Conservation (phyloP, 2,329 filamentous ascomycete genomes). For the Fusarium bulbicola region DNA sequence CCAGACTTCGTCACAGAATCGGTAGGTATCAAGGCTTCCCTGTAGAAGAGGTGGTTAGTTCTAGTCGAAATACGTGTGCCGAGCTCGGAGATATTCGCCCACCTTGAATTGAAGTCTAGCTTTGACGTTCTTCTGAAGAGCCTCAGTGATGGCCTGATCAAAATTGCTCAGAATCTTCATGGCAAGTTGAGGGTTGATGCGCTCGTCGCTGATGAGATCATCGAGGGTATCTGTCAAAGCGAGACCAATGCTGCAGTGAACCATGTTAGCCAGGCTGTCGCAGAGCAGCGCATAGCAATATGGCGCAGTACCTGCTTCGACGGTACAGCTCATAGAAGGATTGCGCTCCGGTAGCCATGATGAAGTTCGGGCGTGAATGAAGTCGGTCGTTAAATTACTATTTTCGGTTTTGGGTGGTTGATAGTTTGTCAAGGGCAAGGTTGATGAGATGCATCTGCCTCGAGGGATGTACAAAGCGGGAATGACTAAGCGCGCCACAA, state of each 20-base stretch:
- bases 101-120: slow-evolving; percentile 95
- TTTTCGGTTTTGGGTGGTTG: not conserved
- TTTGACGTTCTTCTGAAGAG: slow-evolving; percentile 91
- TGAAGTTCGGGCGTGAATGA: slow-evolving; percentile 7
- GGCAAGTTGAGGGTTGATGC: slow-evolving; percentile 96
- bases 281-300: slow-evolving; percentile 44
- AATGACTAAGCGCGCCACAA: slow-evolving; percentile 41
- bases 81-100: slow-evolving; percentile 36
- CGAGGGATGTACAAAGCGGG: slow-evolving; percentile 4
- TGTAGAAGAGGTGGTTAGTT: slow-evolving; percentile 49
- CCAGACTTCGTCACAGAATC: slow-evolving; percentile 99
- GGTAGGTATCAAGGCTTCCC: slow-evolving; percentile 97
- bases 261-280: slow-evolving; percentile 41
- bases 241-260: slow-evolving; percentile 78
- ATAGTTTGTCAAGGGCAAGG: slow-evolving; percentile 23
- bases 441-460: slow-evolving; percentile 24
- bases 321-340: slow-evolving; percentile 95
- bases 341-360: slow-evolving; percentile 61
- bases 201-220: slow-evolving; percentile 91
- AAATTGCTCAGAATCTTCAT: slow-evolving; percentile 99
- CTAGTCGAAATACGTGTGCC: not conserved
- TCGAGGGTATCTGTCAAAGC: slow-evolving; percentile 97
- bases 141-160: slow-evolving; percentile 91
- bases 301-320: slow-evolving; percentile 83
- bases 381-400: not conserved